Evolutionary conservation across 441 rosid species (phyloP), one percentile per base, ranked within the genome.

Genomic region (Brassica hybrid): DNA sequence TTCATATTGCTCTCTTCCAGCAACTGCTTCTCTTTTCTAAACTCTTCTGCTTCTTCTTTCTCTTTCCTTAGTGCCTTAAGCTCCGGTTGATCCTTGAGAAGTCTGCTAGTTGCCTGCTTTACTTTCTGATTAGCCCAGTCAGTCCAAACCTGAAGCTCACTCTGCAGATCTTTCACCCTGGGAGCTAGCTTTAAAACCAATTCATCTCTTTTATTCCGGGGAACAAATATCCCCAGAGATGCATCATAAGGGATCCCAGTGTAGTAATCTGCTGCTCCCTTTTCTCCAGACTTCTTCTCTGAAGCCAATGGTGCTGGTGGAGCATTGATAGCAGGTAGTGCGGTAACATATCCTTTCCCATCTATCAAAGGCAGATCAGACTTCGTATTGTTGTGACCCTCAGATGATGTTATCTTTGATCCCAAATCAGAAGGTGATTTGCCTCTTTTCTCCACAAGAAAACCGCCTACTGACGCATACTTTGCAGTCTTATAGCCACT

Each of bases 111-210:
- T 67, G 97, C 99, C 84, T 95, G 97, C 92, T 90, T 95, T 59
- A 95, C 98, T 86, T 95, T 95, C 85, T 93, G 92, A 82, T 93
- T 91, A 38, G 96, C 94, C 99, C 99, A 95, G 21, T 95, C 95
- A 7, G 94, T 91, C 98, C 99, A 95, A 76, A 86, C 91, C 78
- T 93, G 96, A 45, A 90, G 84, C 78, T 88, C 96, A 79, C 83
- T 89, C 78, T 93, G 87, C 76, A 93, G 70, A 75, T 88, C 93
- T 64, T 60, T 85, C 78, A 81, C 81, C 76, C 84, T 85, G 0
- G 98, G 93, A 69, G 85, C 88, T 18, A 95, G 88, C 88, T 86
- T 89, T 48, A 89, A 48, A 74, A 95, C 81, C 86, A 86, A 69
- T 80, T 89, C 95, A 79, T 91, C 99, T 80, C 86, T 90, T 82